Conservation (phyloP, 805 yeast genomes). For the Nakazawaea wickerhamii region DNA sequence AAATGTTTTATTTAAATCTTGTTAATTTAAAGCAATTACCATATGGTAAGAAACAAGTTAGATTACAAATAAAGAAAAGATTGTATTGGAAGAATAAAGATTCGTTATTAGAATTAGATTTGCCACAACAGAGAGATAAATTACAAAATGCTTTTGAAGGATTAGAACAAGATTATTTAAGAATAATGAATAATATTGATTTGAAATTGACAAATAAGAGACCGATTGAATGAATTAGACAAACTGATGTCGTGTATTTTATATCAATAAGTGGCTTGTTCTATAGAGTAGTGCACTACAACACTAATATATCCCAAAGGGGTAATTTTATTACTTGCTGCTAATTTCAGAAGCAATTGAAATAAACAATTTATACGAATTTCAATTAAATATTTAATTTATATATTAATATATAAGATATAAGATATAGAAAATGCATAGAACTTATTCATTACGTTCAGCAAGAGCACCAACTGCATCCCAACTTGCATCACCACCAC, state of each 20-base stretch:
- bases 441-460: constrained; percentile 96
- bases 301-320: not conserved
- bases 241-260: not conserved
- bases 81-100: constrained; percentile 77
- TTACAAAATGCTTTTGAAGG: constrained; percentile 69
- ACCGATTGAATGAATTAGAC: constrained; percentile 1
- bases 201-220: constrained; percentile 15
- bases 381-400: not conserved
- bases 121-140: constrained; percentile 59
- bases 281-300: no score
- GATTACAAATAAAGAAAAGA: constrained; percentile 68
- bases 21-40: constrained; percentile 13
- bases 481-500: constrained; percentile 90
- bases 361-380: not conserved
- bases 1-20: constrained; percentile 57
- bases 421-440: constrained; percentile 73
- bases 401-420: not conserved
- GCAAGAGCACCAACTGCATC: constrained; percentile 96
- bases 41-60: constrained; percentile 33
- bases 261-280: no score
- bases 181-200: constrained; percentile 39
- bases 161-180: constrained; percentile 63
- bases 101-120: constrained; percentile 61
- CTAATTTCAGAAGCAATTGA: not conserved
- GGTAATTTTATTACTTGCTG: not conserved